These are phyloP conservation scores for Trichosanthes cucumerina DNA, from an alignment of 306 rosid genomes.

Conservation along the genomic window DNA sequence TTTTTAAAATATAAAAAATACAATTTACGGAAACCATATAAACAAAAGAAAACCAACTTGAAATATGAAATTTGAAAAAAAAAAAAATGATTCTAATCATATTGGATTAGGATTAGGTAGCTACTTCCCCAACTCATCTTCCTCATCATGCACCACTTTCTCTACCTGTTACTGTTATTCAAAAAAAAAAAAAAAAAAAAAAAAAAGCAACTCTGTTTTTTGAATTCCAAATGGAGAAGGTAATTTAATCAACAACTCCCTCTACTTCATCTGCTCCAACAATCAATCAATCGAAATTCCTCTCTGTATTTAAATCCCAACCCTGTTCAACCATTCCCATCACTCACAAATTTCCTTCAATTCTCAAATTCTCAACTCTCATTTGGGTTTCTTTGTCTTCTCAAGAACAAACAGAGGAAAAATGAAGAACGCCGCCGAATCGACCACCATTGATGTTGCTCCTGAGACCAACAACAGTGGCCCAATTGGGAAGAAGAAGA, in stretches of 20 bases:
- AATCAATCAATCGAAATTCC: background rate
- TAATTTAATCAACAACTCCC: conserved; percentile 6
- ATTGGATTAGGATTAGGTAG: conserved; percentile 11
- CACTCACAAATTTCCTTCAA: background rate
- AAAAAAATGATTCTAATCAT: background rate
- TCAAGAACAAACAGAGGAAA: background rate
- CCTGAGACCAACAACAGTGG: conserved; percentile 29
- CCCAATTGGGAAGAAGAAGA: conserved; percentile 32
- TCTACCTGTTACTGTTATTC: background rate
- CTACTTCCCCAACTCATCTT: conserved; percentile 5
- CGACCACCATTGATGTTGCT: conserved; percentile 38
- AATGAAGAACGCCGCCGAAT: conserved; percentile 40
- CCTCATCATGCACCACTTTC: background rate
- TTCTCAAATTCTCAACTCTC: background rate
- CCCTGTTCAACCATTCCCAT: background rate
- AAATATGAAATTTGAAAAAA: background rate
- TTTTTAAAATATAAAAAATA: too few relatives aligned
- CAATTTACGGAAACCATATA: background rate
- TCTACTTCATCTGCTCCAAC: conserved; percentile 6
- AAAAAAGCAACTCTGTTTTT: background rate
- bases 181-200: background rate
- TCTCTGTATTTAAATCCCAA: background rate
- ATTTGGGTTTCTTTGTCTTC: background rate
- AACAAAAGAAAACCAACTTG: background rate
- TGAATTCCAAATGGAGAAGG: conserved; percentile 3